A percentile compares a stretch with the other conserved stretches of the same genome.
Conservation (phyloP, 345 rosid genomes). For the Ceriops tagal region DNA sequence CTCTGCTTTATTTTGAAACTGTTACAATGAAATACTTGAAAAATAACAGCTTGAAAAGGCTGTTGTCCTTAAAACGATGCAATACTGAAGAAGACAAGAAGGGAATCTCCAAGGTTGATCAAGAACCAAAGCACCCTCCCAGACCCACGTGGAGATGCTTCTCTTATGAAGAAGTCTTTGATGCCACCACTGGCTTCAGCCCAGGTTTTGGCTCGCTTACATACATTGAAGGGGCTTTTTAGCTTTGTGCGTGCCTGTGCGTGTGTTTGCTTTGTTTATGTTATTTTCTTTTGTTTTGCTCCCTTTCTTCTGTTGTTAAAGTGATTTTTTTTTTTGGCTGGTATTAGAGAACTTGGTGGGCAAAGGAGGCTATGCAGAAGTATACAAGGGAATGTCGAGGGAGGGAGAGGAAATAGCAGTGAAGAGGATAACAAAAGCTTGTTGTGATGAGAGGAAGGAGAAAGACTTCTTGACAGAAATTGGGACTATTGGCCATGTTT, state of each 20-base stretch:
- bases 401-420: constrained; percentile 73
- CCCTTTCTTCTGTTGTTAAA: background rate
- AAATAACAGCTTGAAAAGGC: constrained; percentile 74
- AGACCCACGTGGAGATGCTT: constrained; percentile 94
- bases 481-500: constrained; percentile 89
- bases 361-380: constrained; percentile 89
- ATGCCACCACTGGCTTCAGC: constrained; percentile 66
- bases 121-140: constrained; percentile 30
- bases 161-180: constrained; percentile 68
- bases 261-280: constrained; percentile 12
- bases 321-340: constrained; percentile 1
- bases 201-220: constrained; percentile 41
- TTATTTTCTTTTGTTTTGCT: background rate
- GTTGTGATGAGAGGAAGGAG: constrained; percentile 76
- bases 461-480: constrained; percentile 87
- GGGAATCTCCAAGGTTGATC: constrained; percentile 27
- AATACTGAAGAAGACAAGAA: constrained; percentile 38
- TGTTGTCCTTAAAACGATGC: constrained; percentile 67
- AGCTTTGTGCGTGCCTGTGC: no score
- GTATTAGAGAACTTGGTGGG: constrained; percentile 65
- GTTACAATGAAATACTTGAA: constrained; percentile 68
- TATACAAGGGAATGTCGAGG: constrained; percentile 57
- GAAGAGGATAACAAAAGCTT: constrained; percentile 68
- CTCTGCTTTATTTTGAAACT: constrained; percentile 16
- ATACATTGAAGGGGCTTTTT: constrained; percentile 26